Percentiles rank a stretch among this genome's conserved stretches.
phyloP scores from a whole-genome alignment of 2,329 filamentous ascomycete genomes.

The Cryphonectria naterciae region DNA sequence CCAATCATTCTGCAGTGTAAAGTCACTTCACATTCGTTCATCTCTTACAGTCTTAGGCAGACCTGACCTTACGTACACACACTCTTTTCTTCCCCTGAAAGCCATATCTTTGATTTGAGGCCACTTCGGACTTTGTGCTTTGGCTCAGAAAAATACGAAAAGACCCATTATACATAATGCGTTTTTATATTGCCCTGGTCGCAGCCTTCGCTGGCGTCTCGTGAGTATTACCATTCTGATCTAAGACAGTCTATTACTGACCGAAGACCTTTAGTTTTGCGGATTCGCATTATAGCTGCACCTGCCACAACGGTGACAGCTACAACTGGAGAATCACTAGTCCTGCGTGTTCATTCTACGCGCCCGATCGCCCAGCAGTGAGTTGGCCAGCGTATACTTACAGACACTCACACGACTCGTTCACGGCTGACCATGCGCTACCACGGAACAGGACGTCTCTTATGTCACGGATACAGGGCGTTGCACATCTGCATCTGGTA shows the following conservation, averaged over 20 bases:
- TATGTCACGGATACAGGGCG: conserved; percentile 30
- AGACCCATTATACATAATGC: conserved; percentile 12
- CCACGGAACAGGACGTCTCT: conserved; percentile 19
- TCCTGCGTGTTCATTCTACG: conserved; percentile 31
- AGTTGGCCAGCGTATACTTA: neutral
- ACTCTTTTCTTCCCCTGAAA: neutral
- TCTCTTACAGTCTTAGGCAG: neutral
- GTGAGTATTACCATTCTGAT: conserved; percentile 11
- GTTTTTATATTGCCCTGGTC: conserved; percentile 19
- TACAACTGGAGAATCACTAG: conserved; percentile 34
- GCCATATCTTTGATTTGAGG: neutral
- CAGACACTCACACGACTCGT: neutral
- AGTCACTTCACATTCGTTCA: neutral
- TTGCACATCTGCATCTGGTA: conserved; percentile 25
- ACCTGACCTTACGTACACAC: neutral
- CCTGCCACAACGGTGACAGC: conserved; percentile 33
- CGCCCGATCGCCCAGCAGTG: conserved; percentile 22
- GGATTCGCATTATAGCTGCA: conserved; percentile 32
- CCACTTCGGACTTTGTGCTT: neutral
- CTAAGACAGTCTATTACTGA: neutral
- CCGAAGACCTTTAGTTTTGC: conserved; percentile 28
- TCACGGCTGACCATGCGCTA: neutral
- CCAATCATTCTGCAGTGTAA: neutral
- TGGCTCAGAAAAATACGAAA: neutral
- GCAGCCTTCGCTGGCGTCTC: conserved; percentile 21